Percentiles rank a stretch among this genome's conserved stretches.
phyloP scores from a whole-genome alignment of 2,329 filamentous ascomycete species.

The Hypoxylon sp. region DNA sequence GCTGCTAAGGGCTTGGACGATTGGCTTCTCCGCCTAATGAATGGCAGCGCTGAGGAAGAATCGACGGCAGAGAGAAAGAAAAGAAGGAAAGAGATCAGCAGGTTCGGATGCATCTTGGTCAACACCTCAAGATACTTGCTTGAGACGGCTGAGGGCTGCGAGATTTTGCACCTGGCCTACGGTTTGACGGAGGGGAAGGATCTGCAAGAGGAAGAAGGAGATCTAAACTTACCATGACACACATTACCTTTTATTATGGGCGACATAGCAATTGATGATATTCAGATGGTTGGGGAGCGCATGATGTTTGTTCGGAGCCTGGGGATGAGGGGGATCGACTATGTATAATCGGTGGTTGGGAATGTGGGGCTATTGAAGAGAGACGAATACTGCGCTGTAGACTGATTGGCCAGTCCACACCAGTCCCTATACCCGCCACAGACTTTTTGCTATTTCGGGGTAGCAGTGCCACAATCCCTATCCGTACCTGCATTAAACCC shows the following conservation, averaged over 20 bases:
- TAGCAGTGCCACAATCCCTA: conserved; percentile 9
- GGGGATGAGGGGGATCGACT: neutral
- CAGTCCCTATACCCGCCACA: conserved; percentile 25
- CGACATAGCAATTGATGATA: conserved; percentile 59
- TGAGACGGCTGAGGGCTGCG: conserved; percentile 39
- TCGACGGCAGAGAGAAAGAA: conserved; percentile 45
- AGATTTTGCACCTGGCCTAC: conserved; percentile 32
- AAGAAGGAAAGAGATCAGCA: conserved; percentile 47
- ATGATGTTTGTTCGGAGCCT: conserved; percentile 15
- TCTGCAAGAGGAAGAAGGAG: conserved; percentile 30
- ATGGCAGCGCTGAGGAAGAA: conserved; percentile 50
- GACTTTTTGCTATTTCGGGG: conserved; percentile 12
- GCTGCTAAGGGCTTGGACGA: conserved; percentile 46
- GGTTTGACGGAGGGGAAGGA: conserved; percentile 31
- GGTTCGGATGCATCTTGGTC: conserved; percentile 53
- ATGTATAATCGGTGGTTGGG: conserved; percentile 14
- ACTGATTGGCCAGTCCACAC: conserved; percentile 7
- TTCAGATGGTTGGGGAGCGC: conserved; percentile 44
- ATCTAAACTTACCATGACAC: conserved; percentile 16
- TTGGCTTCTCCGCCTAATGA: conserved; percentile 43
- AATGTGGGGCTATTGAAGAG: neutral
- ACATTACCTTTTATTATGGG: conserved; percentile 46
- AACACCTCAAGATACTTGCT: conserved; percentile 38
- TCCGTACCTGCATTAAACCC: conserved; percentile 28
- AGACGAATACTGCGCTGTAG: too few species aligned